Base-by-base conservation (phyloP, 352 stramenopile genomes). In the Stephanocyclus meneghinianus region DNA sequence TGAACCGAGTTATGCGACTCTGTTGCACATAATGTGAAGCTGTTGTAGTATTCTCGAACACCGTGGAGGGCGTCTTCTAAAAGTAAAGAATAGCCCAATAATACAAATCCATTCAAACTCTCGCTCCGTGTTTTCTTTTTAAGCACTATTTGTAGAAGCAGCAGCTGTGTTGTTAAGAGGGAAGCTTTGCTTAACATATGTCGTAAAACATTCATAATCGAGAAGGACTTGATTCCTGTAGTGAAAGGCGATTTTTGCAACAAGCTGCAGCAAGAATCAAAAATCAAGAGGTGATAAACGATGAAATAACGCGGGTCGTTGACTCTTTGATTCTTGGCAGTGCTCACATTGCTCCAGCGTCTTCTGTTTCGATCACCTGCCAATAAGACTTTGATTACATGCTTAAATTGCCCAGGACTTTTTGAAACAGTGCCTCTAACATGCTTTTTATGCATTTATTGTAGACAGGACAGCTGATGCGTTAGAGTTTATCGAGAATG, bases 351-450 rank as follows among this genome's bases (percentile, higher is more conserved):
- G 44, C 71, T 72, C 84, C 84, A 90, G 0, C 71, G 35, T 32
- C 62, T 62, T 57, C 78, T 65, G 65, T 82, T 80, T 26, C 51
- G 47, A 57, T 80, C 60, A 32, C 73, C 68, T 44, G 67, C 72
- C 13, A 91, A 61, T n/a, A 85, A 48, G 6, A 80, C 55, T 71
- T 80, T 76, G 51, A 91, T 84, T 0, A 89, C 84, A 55, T 88
- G 77, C 60, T 91, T 91, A 64, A 91, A 91, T 70, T 88, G 70
- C 21, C 60, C 86, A n/a, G 86, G 86, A 42, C 70, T 65, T 50
- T 90, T 91, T 37, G 67, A 66, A 18, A 87, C 86, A 10, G 76
- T 74, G 10, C 83, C 86, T 78, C 86, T 79, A 0, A 84, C 74
- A 68, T 91, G 86, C 57, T 78, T 13, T 56, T 40, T 8, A 40